Evolutionary conservation across 495 filamentous ascomycete species (phyloP).

Genomic region (Podospora anserina): DNA sequence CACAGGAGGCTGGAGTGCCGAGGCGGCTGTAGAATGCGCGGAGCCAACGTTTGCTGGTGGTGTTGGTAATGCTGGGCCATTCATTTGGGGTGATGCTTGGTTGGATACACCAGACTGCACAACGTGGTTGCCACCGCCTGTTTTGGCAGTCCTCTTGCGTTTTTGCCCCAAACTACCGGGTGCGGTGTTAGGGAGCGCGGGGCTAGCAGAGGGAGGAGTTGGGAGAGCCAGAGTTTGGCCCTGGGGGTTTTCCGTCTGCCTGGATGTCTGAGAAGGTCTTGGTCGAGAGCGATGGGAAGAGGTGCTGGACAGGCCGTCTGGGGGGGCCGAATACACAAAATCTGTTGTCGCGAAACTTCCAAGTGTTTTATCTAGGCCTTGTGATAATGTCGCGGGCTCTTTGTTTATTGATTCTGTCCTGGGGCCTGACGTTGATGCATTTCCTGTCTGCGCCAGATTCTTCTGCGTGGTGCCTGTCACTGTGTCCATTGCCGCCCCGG

Average conservation of each 20-base stretch:
- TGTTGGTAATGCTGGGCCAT: conserved; percentile 12
- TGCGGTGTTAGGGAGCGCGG: conserved; percentile 3
- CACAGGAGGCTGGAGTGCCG: conserved; percentile 10
- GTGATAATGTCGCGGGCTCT: background rate
- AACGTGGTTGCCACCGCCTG: conserved; percentile 10
- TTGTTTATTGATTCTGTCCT: background rate
- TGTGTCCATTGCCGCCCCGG: background rate
- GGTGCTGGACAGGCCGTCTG: background rate
- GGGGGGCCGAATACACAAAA: conserved; percentile 1
- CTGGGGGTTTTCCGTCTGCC: conserved; percentile 1
- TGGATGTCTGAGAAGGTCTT: conserved; percentile 4
- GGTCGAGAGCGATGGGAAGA: background rate
- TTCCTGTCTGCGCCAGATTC: background rate
- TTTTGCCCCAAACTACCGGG: conserved; percentile 23
- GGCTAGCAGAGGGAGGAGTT: conserved; percentile 16
- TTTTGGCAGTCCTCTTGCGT: conserved; percentile 27
- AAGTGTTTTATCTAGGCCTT: background rate
- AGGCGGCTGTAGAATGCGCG: background rate
- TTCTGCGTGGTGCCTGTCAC: background rate
- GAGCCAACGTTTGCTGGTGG: conserved; percentile 2
- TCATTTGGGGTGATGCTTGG: conserved; percentile 10
- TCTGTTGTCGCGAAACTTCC: conserved; percentile 2
- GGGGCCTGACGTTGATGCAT: background rate
- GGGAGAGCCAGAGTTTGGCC: conserved; percentile 12
- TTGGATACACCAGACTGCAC: background rate